phyloP scores from a whole-genome alignment of 2,329 filamentous ascomycete species.

The Neofusicoccum sp. region DNA sequence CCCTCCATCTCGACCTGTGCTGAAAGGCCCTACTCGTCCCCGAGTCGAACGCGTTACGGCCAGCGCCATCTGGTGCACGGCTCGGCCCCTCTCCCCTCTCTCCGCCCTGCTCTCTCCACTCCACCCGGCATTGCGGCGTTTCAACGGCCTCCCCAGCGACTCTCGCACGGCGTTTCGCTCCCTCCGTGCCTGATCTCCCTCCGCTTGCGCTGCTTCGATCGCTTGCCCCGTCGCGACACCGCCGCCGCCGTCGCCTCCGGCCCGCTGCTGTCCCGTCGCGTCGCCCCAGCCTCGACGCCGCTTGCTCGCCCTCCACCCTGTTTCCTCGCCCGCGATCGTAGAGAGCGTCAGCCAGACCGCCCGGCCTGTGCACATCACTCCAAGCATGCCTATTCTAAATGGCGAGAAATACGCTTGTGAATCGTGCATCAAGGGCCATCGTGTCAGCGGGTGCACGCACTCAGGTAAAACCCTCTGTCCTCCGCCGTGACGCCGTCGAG shows the following conservation, averaged over 20 bases:
- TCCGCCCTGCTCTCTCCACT: slow-evolving; percentile 22
- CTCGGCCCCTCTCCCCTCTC: slow-evolving; percentile 30
- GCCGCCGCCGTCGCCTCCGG: not conserved
- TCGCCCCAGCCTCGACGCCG: not conserved
- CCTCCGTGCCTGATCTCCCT: not conserved
- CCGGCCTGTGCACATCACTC: slow-evolving; percentile 18
- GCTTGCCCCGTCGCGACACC: slow-evolving; percentile 1
- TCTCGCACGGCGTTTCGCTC: slow-evolving; percentile 3
- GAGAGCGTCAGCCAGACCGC: slow-evolving; percentile 18
- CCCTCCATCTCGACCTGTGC: slow-evolving; percentile 33
- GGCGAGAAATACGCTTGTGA: slow-evolving; percentile 98
- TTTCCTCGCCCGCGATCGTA: not conserved
- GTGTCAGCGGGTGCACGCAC: slow-evolving; percentile 98
- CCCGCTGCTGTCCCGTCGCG: not conserved
- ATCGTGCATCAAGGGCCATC: slow-evolving; percentile 96
- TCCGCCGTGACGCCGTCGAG: slow-evolving; percentile 12
- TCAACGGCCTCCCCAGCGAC: slow-evolving; percentile 27
- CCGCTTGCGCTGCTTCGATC: not conserved
- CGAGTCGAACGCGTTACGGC: slow-evolving; percentile 39
- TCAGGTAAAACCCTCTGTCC: slow-evolving; percentile 60
- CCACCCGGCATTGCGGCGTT: slow-evolving; percentile 33
- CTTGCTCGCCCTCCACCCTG: not conserved
- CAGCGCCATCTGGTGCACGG: slow-evolving; percentile 41
- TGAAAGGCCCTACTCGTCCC: slow-evolving; percentile 29
- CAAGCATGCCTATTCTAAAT: slow-evolving; percentile 53